phyloP scores from a whole-genome alignment of 768 basidiomycete genomes.

The Mycena galopus region DNA sequence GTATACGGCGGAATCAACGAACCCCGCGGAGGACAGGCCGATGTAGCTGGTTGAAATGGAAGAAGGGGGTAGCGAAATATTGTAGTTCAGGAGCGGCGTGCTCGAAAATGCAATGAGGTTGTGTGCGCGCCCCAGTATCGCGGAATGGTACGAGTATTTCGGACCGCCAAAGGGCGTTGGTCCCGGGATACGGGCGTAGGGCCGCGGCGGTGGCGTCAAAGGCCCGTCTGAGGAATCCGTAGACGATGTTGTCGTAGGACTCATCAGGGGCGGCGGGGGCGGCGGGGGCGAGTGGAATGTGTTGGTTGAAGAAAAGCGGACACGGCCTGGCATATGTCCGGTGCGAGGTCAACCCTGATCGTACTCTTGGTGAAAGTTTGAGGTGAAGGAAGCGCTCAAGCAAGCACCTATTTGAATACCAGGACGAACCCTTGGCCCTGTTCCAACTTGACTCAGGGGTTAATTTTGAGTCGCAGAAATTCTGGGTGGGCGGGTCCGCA shows the following conservation, averaged over 20 bases:
- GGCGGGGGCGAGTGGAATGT: background rate
- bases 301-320: background rate
- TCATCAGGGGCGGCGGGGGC: background rate
- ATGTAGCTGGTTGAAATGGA: background rate
- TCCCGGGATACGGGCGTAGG: background rate
- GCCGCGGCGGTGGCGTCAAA: background rate
- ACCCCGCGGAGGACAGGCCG: background rate
- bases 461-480: background rate
- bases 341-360: too few relatives aligned
- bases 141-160: too few relatives aligned
- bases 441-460: background rate
- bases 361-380: too few relatives aligned
- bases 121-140: background rate
- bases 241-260: background rate
- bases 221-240: background rate
- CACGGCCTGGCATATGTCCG: background rate
- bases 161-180: background rate
- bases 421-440: too few relatives aligned
- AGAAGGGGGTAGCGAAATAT: background rate
- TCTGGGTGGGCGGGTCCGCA: background rate
- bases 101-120: background rate
- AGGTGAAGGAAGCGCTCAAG: too few relatives aligned
- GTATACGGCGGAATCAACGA: background rate
- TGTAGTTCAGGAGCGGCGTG: background rate
- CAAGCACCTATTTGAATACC: too few relatives aligned